Percentiles rank a stretch among this genome's conserved stretches.
Evolutionary conservation across 1,284 basidiomycete species (phyloP).

Genomic region (Cutaneotrichosporon arboriforme): DNA sequence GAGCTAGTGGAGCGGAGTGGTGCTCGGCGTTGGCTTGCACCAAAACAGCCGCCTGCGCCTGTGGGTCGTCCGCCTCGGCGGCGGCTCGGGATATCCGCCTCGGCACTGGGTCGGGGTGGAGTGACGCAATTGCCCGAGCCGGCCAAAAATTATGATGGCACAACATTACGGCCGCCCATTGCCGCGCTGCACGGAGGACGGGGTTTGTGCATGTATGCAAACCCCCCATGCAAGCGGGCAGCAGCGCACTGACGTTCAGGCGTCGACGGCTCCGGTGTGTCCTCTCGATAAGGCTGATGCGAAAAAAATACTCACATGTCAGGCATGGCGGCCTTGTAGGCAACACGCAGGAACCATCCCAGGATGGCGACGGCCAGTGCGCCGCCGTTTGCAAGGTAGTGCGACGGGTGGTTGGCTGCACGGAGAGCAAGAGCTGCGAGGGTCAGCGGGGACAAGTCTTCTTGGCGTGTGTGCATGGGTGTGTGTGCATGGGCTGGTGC

Average conservation of each 20-base stretch:
- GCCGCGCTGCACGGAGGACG: not conserved
- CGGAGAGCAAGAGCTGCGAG: constrained; percentile 33
- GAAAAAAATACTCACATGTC: constrained; percentile 27
- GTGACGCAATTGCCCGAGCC: not conserved
- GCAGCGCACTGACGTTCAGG: no score
- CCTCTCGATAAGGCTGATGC: not conserved
- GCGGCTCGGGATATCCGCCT: no score
- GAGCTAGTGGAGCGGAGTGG: not conserved
- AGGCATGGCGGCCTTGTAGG: constrained; percentile 35
- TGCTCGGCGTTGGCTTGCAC: no score
- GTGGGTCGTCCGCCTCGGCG: no score
- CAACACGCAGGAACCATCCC: constrained; percentile 39
- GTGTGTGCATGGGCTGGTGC: no score
- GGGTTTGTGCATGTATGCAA: no score
- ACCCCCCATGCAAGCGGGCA: no score
- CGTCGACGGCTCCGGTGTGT: not conserved
- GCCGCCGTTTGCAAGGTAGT: constrained; percentile 30
- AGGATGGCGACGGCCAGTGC: constrained; percentile 30
- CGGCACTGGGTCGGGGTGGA: not conserved
- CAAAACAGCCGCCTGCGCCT: no score
- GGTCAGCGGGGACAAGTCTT: not conserved
- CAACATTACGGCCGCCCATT: not conserved
- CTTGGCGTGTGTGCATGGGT: not conserved
- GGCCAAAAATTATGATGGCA: not conserved
- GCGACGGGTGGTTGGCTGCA: constrained; percentile 34